Base-by-base conservation (phyloP, 2,329 filamentous ascomycete genomes). In the Nemania diffusa region DNA sequence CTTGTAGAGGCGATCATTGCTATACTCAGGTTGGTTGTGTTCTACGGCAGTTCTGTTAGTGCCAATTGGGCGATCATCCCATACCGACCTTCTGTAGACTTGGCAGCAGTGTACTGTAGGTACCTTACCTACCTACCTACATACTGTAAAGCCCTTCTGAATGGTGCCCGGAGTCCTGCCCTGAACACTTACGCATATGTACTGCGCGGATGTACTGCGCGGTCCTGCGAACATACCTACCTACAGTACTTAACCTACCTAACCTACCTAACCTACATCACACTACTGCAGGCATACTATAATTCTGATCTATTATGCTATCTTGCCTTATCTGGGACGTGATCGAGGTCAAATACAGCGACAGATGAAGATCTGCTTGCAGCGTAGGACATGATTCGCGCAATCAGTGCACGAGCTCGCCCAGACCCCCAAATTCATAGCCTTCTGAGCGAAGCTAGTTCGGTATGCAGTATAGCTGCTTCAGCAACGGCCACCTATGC, bases 321-420 rank as follows among this genome's bases (percentile, higher is more conserved):
- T 48, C 13, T 22, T 48, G 26, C 44, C 20, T 51, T 51, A 29
- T 34, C 29, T 27, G 29, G 40, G 27, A 15, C 34, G 57, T 53
- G 8, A 34, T 58, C 32, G n/a, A 48, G 26, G 37, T 32, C 48
- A 29, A 50, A 34, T 26, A 44, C 9, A 37, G 13, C 13, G 17
- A 53, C 57, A 68, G 44, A 68, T 64, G 57, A 65, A 48, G 65
- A 68, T 65, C 65, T 61, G 46, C 65, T 65, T 24, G 26, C 20
- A 24, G 52, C 3, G 52, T 22, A 22, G 32, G 37, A 29, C 61
- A 65, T 68, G 65, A 68, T 64, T 68, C 65, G 62, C 40, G 65
- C 34, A 40, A 22, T n/a, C 27, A 29, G 50, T 32, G 50, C 40
- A 60, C 42, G 59, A 56, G 48, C 37, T 61, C 22, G 56, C 57